Base-by-base conservation (phyloP, 345 rosid species). In the Lumnitzera littorea region DNA sequence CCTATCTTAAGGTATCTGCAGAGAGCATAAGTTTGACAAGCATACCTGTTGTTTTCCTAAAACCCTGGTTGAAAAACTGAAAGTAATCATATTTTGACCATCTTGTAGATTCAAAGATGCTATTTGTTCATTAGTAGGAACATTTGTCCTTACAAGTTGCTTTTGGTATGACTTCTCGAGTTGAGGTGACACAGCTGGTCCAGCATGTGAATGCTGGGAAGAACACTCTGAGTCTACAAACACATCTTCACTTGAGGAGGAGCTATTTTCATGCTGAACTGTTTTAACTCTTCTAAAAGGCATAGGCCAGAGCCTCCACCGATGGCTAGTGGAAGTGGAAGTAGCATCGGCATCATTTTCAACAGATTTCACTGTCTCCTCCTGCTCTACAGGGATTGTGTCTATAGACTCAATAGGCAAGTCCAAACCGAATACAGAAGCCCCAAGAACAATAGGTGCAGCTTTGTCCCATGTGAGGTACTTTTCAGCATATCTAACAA, bases 301-400 rank as follows among this genome's bases (percentile, higher is more conserved):
- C 77, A 74, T 86, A 2, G 79, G 86, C 98, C 96, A 84, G 55
- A 88, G 90, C 73, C 91, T 81, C 98, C 96, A 88, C 65, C 91
- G 76, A 59, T 80, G 78, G 61, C 84, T 75, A 50, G 91, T 68
- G 46, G 96, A 67, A 65, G 81, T 51, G 0, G 91, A 58, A 63
- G 78, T 64, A 57, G 63, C 47, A 24, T 55, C 61, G 71, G 80
- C 68, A 55, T 71, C 83, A 72, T 57, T 75, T 53, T 77, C 78
- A 66, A 67, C 75, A 15, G 70, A 50, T 53, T 76, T 77, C 46
- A 56, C 24, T 13, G 76, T 51, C 29, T 75, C 85, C 51, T 70
- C 79, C 62, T 71, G 74, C 61, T 86, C 83, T 61, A 91, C 82
- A 41, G 79, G 84, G 62, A 91, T 81, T 20, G 81, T 71, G 65